A percentile compares a stretch with the other conserved stretches of the same genome.
phyloP scores from a whole-genome alignment of 2,329 filamentous ascomycete species.

The Beauveria medogensis region DNA sequence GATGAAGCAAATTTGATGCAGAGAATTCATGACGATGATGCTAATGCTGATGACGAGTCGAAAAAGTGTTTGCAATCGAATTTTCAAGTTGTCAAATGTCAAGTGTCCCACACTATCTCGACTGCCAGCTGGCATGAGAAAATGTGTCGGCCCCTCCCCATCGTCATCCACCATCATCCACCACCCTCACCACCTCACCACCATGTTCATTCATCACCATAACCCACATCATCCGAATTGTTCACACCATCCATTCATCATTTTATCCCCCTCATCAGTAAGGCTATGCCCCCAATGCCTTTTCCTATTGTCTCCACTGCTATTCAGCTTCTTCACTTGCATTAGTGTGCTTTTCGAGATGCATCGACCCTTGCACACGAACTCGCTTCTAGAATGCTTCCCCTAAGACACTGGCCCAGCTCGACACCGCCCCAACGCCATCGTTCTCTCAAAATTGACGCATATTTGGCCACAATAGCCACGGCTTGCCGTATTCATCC shows the following conservation, averaged over 20 bases:
- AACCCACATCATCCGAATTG: not conserved
- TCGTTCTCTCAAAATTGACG: not conserved
- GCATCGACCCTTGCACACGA: not conserved
- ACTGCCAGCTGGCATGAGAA: not conserved
- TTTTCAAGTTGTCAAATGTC: not conserved
- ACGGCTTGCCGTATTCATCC: not conserved
- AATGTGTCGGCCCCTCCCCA: not conserved
- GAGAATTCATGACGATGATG: not conserved
- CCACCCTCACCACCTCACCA: not conserved
- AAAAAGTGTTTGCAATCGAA: not conserved
- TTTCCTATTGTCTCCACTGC: not conserved
- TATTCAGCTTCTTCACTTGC: slow-evolving; percentile 4
- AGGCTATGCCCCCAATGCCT: not conserved
- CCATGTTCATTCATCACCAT: not conserved
- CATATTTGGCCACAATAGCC: not conserved
- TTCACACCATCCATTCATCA: not conserved
- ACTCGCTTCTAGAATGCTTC: slow-evolving; percentile 9
- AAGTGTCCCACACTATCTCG: not conserved
- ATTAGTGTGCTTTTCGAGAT: not conserved
- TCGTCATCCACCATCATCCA: not conserved
- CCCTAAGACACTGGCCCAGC: not conserved
- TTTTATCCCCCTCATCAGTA: not conserved
- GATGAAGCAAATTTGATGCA: not conserved
- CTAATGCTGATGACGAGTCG: not conserved
- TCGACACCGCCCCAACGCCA: not conserved